A percentile compares a stretch with the other conserved stretches of the same genome.
phyloP scores from a whole-genome alignment of 2,329 filamentous ascomycete species.

The Phialophora verrucosa region DNA sequence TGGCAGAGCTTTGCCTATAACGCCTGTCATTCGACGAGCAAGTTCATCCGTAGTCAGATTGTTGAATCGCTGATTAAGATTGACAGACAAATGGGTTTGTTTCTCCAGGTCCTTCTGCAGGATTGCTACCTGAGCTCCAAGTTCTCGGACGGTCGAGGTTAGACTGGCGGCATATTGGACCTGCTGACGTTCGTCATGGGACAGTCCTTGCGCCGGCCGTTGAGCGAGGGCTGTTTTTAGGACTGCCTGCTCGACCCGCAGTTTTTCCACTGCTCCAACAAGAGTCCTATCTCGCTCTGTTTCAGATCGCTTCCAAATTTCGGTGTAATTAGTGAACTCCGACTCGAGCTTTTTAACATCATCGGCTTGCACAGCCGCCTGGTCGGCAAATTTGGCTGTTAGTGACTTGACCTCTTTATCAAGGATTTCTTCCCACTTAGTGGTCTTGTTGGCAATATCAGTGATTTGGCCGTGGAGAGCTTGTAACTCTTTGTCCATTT shows the following conservation, averaged over 20 bases:
- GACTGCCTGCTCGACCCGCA: neutral
- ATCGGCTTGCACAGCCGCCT: neutral
- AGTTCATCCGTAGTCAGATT: conserved; percentile 26
- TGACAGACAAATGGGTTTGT: conserved; percentile 16
- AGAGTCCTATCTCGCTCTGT: neutral
- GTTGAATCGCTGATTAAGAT: conserved; percentile 27
- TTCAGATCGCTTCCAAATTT: neutral
- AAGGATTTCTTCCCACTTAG: neutral
- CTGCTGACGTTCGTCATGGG: conserved; percentile 1
- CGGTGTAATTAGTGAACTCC: conserved; percentile 1
- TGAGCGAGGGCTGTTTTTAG: neutral
- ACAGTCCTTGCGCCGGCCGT: neutral
- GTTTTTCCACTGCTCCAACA: neutral
- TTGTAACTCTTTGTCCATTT: neutral
- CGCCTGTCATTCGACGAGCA: conserved; percentile 19
- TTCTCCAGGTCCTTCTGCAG: conserved; percentile 15
- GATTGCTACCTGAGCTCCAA: conserved; percentile 1
- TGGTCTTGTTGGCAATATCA: neutral
- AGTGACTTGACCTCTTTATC: neutral
- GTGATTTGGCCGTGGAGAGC: neutral
- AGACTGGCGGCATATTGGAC: conserved; percentile 7
- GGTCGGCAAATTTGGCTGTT: neutral
- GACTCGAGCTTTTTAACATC: neutral
- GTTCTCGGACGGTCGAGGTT: conserved; percentile 1
- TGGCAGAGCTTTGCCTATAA: conserved; percentile 19